These are phyloP conservation scores for Lantana camara DNA, from an alignment of 257 asterid species.

Conservation along the genomic window DNA sequence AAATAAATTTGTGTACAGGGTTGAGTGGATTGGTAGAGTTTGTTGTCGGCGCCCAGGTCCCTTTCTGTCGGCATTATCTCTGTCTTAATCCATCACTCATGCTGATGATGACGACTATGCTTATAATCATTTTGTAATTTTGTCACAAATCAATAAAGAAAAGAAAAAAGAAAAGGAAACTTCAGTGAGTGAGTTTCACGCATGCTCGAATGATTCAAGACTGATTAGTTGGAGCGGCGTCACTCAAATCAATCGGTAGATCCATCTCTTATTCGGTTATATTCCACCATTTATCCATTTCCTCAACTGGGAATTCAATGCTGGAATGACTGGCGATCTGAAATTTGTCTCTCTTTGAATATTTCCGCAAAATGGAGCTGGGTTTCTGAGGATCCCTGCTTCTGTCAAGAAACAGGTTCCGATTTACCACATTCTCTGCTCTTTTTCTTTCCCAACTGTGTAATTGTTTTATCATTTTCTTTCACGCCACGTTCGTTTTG, in stretches of 20 bases:
- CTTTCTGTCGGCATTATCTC: conserved; percentile 63
- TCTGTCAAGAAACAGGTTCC: conserved; percentile 19
- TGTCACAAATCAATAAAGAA: neutral
- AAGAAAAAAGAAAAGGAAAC: neutral
- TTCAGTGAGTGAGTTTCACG: conserved; percentile 1
- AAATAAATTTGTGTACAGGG: conserved; percentile 18
- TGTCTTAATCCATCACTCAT: conserved; percentile 24
- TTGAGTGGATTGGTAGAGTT: conserved; percentile 31
- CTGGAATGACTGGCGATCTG: conserved; percentile 30
- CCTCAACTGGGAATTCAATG: conserved; percentile 13
- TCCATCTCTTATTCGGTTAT: conserved; percentile 1
- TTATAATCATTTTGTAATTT: neutral
- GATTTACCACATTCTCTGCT: conserved; percentile 19
- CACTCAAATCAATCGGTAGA: conserved; percentile 14
- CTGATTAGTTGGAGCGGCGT: conserved; percentile 3
- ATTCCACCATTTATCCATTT: conserved; percentile 2
- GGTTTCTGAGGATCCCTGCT: conserved; percentile 21
- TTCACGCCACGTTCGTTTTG: neutral
- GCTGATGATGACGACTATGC: conserved; percentile 28
- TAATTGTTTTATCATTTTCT: conserved; percentile 11
- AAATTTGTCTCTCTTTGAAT: conserved; percentile 13
- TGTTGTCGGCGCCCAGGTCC: conserved; percentile 63
- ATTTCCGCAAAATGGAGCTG: conserved; percentile 26
- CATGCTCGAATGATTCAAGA: neutral
- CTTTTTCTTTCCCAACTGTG: neutral